Conservation (phyloP, 2,329 filamentous ascomycete genomes). For the Rhynchosporium graminicola region DNA sequence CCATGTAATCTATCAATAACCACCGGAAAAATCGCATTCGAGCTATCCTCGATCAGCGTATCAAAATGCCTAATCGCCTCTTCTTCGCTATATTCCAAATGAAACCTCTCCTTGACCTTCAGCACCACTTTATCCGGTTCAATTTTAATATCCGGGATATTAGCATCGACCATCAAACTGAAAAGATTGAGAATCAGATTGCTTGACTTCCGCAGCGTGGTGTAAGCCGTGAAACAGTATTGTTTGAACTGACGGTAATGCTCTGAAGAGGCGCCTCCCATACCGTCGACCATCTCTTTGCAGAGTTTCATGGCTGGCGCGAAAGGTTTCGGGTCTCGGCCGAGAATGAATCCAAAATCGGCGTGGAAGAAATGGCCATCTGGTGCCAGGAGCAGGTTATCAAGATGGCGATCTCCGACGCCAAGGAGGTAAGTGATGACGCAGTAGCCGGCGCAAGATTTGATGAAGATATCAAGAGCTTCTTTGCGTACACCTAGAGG, state of each 20-base stretch:
- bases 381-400: slow-evolving; percentile 89
- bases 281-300: slow-evolving; percentile 98
- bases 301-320: slow-evolving; percentile 96
- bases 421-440: slow-evolving; percentile 98
- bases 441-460: slow-evolving; percentile 95
- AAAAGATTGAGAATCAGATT: slow-evolving; percentile 95
- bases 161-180: slow-evolving; percentile 94
- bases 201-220: slow-evolving; percentile 82
- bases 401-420: slow-evolving; percentile 91
- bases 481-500: slow-evolving; percentile 88
- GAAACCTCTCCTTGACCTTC: slow-evolving; percentile 94
- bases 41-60: slow-evolving; percentile 84
- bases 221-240: slow-evolving; percentile 94
- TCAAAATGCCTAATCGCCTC: slow-evolving; percentile 89
- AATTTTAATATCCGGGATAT: slow-evolving; percentile 91
- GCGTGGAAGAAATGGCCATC: slow-evolving; percentile 97
- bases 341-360: slow-evolving; percentile 97
- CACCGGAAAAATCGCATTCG: slow-evolving; percentile 86
- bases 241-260: slow-evolving; percentile 90
- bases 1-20: slow-evolving; percentile 95
- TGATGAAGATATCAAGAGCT: slow-evolving; percentile 91
- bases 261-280: slow-evolving; percentile 81
- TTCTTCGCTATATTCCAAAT: slow-evolving; percentile 87
- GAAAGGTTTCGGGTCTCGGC: slow-evolving; percentile 95
- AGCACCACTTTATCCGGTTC: slow-evolving; percentile 92